Conservation (phyloP, 495 filamentous ascomycete species). For the Podospora bellae-mahoneyi region DNA sequence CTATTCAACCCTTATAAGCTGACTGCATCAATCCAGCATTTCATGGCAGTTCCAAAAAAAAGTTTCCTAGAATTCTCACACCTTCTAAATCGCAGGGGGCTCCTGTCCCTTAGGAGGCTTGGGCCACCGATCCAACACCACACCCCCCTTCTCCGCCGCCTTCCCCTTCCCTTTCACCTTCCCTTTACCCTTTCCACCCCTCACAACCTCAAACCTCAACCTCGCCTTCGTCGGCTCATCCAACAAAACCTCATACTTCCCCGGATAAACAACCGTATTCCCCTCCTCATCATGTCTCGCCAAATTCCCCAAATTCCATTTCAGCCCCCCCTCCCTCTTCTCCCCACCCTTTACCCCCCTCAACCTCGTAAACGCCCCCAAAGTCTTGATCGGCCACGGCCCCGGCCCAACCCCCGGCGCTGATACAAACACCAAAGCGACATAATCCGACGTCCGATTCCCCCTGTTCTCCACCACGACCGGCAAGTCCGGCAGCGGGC, state of each 20-base stretch:
- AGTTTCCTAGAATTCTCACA: neutral
- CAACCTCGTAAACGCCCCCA: slow-evolving; percentile 58
- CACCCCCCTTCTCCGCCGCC: neutral
- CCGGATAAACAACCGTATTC: slow-evolving; percentile 62
- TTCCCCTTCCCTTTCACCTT: neutral
- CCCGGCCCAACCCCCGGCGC: slow-evolving; percentile 51
- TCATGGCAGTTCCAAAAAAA: no score
- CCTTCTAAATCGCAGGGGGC: neutral
- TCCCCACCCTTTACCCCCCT: slow-evolving; percentile 41
- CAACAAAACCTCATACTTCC: slow-evolving; percentile 57
- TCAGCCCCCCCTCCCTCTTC: slow-evolving; percentile 39
- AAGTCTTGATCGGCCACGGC: slow-evolving; percentile 62
- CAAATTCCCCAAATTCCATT: slow-evolving; percentile 55
- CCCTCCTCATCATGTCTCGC: slow-evolving; percentile 57
- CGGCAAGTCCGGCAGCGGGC: slow-evolving; percentile 41
- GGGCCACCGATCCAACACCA: neutral
- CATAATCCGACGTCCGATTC: slow-evolving; percentile 53
- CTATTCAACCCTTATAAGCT: no score
- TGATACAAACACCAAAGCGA: slow-evolving; percentile 54
- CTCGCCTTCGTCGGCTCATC: slow-evolving; percentile 45
- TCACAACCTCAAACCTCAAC: slow-evolving; percentile 44
- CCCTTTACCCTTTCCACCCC: slow-evolving; percentile 22
- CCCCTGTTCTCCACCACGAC: slow-evolving; percentile 52
- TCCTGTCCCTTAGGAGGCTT: neutral
- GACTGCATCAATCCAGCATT: no score